Conservation (phyloP, 768 basidiomycete genomes). For the Cystobasidium ongulense region DNA sequence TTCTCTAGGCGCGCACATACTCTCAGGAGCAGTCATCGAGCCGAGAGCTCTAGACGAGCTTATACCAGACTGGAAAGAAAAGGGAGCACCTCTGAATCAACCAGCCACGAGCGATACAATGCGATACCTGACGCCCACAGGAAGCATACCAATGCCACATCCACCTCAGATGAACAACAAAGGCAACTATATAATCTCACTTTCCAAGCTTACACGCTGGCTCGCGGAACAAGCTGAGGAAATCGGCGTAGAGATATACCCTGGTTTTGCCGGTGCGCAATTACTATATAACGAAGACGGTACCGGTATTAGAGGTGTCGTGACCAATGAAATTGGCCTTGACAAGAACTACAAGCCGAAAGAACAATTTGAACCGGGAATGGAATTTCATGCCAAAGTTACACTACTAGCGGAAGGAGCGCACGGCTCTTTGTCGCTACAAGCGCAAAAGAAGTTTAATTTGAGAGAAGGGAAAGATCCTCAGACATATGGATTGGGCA, state of each 20-base stretch:
- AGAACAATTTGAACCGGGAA: constrained; percentile 85
- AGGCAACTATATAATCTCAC: constrained; percentile 84
- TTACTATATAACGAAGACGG: constrained; percentile 63
- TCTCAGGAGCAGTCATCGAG: constrained; percentile 92
- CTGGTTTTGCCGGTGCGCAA: constrained; percentile 88
- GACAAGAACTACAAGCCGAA: constrained; percentile 68
- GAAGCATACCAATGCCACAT: constrained; percentile 75
- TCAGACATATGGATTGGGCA: constrained; percentile 90
- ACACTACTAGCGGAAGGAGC: constrained; percentile 91
- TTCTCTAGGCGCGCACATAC: constrained; percentile 74
- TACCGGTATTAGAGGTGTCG: constrained; percentile 63
- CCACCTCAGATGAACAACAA: constrained; percentile 95
- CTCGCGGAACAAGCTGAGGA: constrained; percentile 75
- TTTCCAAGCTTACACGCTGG: constrained; percentile 84
- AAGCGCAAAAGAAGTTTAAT: constrained; percentile 63
- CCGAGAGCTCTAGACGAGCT: constrained; percentile 83
- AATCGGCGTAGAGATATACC: constrained; percentile 86
- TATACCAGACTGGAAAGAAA: constrained; percentile 69
- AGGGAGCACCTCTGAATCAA: constrained; percentile 70
- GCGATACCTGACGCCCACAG: constrained; percentile 68
- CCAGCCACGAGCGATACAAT: constrained; percentile 70
- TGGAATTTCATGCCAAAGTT: constrained; percentile 86
- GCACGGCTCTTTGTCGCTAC: constrained; percentile 81
- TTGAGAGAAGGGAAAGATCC: constrained; percentile 64
- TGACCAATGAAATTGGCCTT: constrained; percentile 89